Conservation (phyloP, 2,329 filamentous ascomycete genomes). For the Cordyceps fumosorosea region DNA sequence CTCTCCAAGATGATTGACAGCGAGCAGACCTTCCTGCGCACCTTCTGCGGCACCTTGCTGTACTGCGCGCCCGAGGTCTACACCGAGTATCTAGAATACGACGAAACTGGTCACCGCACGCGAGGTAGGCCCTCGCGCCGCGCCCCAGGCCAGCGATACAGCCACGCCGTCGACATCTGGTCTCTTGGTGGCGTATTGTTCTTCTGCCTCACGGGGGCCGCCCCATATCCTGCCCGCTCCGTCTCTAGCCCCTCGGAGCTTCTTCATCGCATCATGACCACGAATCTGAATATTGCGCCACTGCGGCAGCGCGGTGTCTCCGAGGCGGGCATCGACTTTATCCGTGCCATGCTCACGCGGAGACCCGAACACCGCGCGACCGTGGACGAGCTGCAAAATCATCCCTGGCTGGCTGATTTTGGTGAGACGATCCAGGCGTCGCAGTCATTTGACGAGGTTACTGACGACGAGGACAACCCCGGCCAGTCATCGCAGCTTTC, state of each 20-base stretch:
- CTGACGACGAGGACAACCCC: slow-evolving; percentile 53
- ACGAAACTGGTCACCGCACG: slow-evolving; percentile 60
- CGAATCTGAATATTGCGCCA: slow-evolving; percentile 58
- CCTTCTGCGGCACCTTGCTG: slow-evolving; percentile 90
- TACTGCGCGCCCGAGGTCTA: slow-evolving; percentile 98
- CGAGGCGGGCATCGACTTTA: slow-evolving; percentile 62
- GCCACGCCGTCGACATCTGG: slow-evolving; percentile 92
- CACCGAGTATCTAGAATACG: slow-evolving; percentile 61
- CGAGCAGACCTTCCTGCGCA: slow-evolving; percentile 86
- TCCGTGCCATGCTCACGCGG: slow-evolving; percentile 73
- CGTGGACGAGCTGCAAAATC: slow-evolving; percentile 60
- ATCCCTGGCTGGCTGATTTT: slow-evolving; percentile 61
- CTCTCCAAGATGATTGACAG: slow-evolving; percentile 90
- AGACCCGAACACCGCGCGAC: slow-evolving; percentile 72
- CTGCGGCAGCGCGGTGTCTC: slow-evolving; percentile 56
- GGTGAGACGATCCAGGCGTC: slow-evolving; percentile 26
- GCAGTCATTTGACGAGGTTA: slow-evolving; percentile 54
- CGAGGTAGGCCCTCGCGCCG: slow-evolving; percentile 59
- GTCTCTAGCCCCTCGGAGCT: slow-evolving; percentile 74
- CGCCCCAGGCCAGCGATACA: slow-evolving; percentile 61
- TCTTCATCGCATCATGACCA: slow-evolving; percentile 80
- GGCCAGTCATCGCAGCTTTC: slow-evolving; percentile 53
- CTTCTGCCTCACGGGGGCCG: slow-evolving; percentile 69
- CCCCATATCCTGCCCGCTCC: slow-evolving; percentile 73
- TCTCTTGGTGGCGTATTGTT: slow-evolving; percentile 90